Evolutionary conservation across 805 yeast species (phyloP), one percentile per base, ranked within the genome.

Genomic region (Sugiyamaella qingdaonensis): DNA sequence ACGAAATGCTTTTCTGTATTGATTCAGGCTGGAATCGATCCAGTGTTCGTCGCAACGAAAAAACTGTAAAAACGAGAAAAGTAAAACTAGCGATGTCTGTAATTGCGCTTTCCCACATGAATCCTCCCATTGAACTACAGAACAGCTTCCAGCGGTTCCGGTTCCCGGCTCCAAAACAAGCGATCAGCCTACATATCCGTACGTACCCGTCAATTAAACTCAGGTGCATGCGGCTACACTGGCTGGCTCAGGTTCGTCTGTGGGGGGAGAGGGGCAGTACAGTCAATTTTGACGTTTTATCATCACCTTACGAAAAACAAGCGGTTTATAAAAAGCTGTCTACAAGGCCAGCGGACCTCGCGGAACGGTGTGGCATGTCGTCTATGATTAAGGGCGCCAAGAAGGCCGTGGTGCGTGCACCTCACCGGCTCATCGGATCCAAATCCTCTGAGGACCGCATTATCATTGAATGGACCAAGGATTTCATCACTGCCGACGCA

Each of bases 401-500:
- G 49, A 69, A 69, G 56, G 72, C 72, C 31, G 59, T 69, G 34
- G 67, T 60, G 45, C 60, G 73, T 41, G 61, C 72, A 2, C 73
- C 73, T 16, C 73, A 69, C 55, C 60, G 66, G 21, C 55, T 68
- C 14, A 49, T 64, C n/a, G 73, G 73, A 33, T 54, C 56, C 55
- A 68, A 67, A 54, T 57, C 67, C 11, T 57, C 61, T 21, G 73
- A 69, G 52, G 70, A 69, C 56, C 57, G 65, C 36, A 57, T 65
- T 18, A 58, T 69, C 42, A 54, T 64, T 35, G 69, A 63, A 42
- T 69, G 72, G 72, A 58, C 66, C 33, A 63, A 65, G 54, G 71
- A 69, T 46, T 61, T 68, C 51, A 54, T 59, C 35, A 59, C 61
- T 33, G 70, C 72, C 33, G 66, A 66, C 31, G 58, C 56, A 10